Evolutionary conservation across 306 rosid species (phyloP).

Genomic region (Trichosanthes cucumerina): DNA sequence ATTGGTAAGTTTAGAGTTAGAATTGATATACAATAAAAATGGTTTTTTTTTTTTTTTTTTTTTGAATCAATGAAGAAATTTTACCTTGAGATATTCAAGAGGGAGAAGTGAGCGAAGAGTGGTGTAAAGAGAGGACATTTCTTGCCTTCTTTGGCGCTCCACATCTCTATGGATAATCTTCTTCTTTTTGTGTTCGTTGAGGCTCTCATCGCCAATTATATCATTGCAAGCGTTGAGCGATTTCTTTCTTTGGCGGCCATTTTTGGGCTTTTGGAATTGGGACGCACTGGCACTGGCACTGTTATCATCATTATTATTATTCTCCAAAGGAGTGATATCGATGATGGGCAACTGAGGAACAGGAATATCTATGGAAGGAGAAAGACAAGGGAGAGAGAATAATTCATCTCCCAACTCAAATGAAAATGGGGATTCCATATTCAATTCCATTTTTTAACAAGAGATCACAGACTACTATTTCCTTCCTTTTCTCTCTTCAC

Average conservation of each 20-base stretch:
- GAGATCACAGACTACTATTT: too few species aligned
- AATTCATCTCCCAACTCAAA: not conserved
- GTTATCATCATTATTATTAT: too few species aligned
- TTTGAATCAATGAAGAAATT: too few species aligned
- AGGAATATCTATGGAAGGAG: not conserved
- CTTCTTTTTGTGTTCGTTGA: constrained; percentile 11
- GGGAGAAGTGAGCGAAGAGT: constrained; percentile 28
- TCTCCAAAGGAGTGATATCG: too few species aligned
- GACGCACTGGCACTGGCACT: too few species aligned
- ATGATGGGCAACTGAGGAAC: not conserved
- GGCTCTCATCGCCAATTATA: not conserved
- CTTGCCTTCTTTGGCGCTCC: constrained; percentile 41
- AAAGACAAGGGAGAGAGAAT: not conserved
- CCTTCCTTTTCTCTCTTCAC: too few species aligned
- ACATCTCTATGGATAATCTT: constrained; percentile 30
- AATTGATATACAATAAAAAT: too few species aligned
- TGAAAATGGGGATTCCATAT: not conserved
- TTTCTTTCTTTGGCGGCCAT: not conserved
- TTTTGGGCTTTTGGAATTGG: not conserved
- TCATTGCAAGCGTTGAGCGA: not conserved
- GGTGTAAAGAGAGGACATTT: constrained; percentile 33
- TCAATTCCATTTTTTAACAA: not conserved
- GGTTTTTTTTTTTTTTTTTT: too few species aligned
- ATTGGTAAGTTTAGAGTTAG: too few species aligned
- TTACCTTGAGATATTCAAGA: constrained; percentile 29